Base-by-base conservation (phyloP, 257 asterid species). In the Nyctanthes arbortristis region DNA sequence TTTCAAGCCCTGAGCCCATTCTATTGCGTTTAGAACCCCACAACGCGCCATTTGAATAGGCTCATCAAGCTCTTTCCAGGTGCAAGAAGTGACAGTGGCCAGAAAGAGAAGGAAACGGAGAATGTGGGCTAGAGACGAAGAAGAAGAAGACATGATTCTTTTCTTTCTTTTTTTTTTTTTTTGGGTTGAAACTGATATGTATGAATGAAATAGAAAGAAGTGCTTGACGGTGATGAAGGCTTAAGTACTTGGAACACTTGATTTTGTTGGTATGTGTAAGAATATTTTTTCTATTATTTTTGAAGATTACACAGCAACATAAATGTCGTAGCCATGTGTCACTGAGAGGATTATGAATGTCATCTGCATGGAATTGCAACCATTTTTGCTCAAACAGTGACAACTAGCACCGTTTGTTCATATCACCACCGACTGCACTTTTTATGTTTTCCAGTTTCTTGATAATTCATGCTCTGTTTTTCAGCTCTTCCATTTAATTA, bases 281-380 rank as follows among this genome's bases (percentile, higher is more conserved):
- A 65, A 57, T 36, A 32, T 14, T 18, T n/a, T n/a, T n/a, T n/a
- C n/a, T n/a, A n/a, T n/a, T 11, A 24, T 28, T n/a, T 47, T 27
- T 12, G 66, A 71, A 54, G 63, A 11, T 58, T 66, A 78, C 81
- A 74, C 73, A 74, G 68, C 60, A 61, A 22, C 76, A 57, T n/a
- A n/a, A n/a, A 22, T 61, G 72, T 28, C 40, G 65, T 18, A 39
- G 79, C 72, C 86, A 77, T 62, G 82, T 79, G 85, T 82, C 82
- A 27, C 2, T 22, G 55, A 31, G 65, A 72, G 39, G 40, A 8
- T 13, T 71, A 29, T 29, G 18, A 30, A 40, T 2, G 58, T 61
- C 60, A 39, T 61, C 30, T 75, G 52, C 18, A 34, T 28, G 45
- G 37, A 57, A 18, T n/a, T 74, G 64, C 78, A 75, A 72, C 73